Base-by-base conservation (phyloP, 176 grass and related monocot species). In the Hyparrhenia diplandra region DNA sequence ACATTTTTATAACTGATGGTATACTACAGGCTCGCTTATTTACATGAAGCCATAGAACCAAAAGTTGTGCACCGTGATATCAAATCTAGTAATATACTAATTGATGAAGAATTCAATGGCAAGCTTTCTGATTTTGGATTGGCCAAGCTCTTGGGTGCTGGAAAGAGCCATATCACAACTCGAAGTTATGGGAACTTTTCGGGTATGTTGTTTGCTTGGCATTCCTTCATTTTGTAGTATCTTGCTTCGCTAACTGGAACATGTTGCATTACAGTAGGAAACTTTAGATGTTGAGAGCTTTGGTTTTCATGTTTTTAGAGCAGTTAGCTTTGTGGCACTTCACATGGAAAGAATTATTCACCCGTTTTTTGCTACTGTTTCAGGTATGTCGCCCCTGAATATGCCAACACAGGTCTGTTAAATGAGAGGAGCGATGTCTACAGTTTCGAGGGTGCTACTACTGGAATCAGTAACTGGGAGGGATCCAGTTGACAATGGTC, bases 381-480 rank as follows among this genome's bases (percentile, higher is more conserved):
- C 69, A 69, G 78, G 64, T 80, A 80, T 69, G 78, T 80, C 8
- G 78, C 78, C 46, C 86, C 86, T 66, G 86, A 88, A 83, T 88
- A 83, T 79, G 86, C 86, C 7, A 77, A 88, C 63, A 83, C 86
- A 45, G 86, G 86, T 35, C 51, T 83, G 14, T 51, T 88, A 10
- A 88, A 88, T 55, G 86, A 88, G 73, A 88, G 71, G 42, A 88
- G 86, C 0, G 86, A 88, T 21, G 74, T 88, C 35, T 88, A 88
- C 58, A 78, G 86, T 54, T 88, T 88, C 8, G 86, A n/a, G 80
- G 2, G 80, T 88, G 65, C 74, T 88, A 41, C 57, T 80, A 28
- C 51, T 80, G 64, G 78, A 80, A 69, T 47, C 64, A 69, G 78
- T 80, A 10, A 80, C 78, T 57, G 78, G 78, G 24, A 55, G 78